Evolutionary conservation across 192 early-diverging fungal genomes (phyloP).

Genomic region (Backusella australiensis): DNA sequence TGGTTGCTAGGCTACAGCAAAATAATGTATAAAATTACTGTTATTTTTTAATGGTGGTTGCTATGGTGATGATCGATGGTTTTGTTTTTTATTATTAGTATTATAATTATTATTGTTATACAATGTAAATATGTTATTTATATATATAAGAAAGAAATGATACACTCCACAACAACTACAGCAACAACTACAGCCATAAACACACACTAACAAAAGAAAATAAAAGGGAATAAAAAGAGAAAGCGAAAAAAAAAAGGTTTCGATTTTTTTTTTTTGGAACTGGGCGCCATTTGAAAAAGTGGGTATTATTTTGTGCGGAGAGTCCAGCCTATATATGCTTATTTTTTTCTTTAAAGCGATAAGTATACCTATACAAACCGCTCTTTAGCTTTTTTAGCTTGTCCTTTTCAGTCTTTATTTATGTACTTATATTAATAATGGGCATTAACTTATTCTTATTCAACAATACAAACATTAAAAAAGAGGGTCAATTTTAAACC

Average conservation of each 20-base stretch:
- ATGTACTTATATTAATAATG: too few species aligned
- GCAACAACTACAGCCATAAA: background rate
- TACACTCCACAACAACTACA: background rate
- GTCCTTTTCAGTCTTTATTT: too few species aligned
- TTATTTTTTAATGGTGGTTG: background rate
- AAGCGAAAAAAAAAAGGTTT: background rate
- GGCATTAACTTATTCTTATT: too few species aligned
- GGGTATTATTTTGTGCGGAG: background rate
- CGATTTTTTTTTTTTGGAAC: background rate
- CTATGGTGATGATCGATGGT: background rate
- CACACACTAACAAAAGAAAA: background rate
- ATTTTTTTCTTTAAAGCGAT: background rate
- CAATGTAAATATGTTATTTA: background rate
- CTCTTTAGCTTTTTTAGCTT: background rate
- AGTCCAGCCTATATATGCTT: background rate
- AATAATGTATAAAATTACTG: background rate
- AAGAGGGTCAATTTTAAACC: too few species aligned
- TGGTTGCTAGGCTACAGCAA: conserved; percentile 1
- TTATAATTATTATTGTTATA: background rate
- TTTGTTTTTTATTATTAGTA: background rate
- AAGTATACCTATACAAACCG: background rate
- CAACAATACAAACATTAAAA: too few species aligned
- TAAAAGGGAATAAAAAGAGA: background rate
- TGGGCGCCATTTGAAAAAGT: background rate
- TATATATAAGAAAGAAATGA: conserved; percentile 10